Conservation (phyloP, 2,329 filamentous ascomycete genomes). For the Xylariaceae sp. region DNA sequence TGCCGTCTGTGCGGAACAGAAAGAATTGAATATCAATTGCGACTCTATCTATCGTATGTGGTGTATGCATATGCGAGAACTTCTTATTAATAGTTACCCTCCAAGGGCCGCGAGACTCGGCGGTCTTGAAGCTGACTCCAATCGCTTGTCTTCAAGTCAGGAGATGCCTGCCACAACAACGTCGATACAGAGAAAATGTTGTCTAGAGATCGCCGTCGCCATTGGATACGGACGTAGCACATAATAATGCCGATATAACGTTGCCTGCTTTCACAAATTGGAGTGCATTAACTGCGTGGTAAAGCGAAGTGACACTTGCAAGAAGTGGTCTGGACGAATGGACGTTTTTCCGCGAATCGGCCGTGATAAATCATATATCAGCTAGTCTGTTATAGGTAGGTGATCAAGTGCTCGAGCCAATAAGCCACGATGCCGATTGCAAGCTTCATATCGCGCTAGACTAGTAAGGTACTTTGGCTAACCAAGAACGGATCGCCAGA, state of each 20-base stretch:
- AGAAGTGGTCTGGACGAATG: background rate
- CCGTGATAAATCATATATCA: background rate
- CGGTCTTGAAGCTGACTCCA: background rate
- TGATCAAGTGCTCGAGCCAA: background rate
- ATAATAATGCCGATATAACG: background rate
- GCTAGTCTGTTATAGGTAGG: background rate
- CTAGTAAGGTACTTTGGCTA: background rate
- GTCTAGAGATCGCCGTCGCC: background rate
- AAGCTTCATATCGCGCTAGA: no score
- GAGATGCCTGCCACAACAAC: background rate
- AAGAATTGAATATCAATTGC: background rate
- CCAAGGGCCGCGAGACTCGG: background rate
- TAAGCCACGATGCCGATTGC: no score
- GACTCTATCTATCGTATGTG: background rate
- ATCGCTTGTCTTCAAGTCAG: background rate
- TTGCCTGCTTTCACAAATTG: background rate
- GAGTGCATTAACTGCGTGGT: background rate
- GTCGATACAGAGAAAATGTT: background rate
- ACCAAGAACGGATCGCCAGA: background rate
- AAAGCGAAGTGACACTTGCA: background rate
- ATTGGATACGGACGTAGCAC: background rate
- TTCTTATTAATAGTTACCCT: background rate
- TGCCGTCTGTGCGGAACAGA: background rate
- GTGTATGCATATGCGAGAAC: background rate
- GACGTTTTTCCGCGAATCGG: background rate